Percentiles rank a stretch among this genome's conserved stretches.
Conservation (phyloP, 148 eudicot species). For the Cornus suecica region DNA sequence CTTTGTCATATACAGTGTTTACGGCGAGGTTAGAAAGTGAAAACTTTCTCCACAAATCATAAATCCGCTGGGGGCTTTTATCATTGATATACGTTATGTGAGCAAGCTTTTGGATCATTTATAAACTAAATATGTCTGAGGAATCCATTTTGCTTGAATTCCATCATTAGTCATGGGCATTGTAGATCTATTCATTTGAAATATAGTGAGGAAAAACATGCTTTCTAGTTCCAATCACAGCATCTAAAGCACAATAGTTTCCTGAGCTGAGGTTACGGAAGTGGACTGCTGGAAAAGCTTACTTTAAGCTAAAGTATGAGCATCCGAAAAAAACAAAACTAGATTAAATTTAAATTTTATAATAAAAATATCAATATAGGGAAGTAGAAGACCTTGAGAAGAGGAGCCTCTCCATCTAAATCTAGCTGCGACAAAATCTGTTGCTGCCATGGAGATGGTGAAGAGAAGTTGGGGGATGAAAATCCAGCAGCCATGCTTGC, state of each 20-base stretch:
- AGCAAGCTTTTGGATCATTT: neutral
- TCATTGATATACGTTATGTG: neutral
- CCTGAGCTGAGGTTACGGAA: too few relatives aligned
- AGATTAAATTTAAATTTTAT: too few relatives aligned
- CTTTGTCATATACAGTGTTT: neutral
- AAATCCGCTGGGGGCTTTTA: neutral
- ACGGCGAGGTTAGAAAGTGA: neutral
- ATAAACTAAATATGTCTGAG: neutral
- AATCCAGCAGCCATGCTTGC: slow-evolving; percentile 88
- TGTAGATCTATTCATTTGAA: neutral
- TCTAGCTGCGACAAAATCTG: slow-evolving; percentile 55
- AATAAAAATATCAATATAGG: neutral
- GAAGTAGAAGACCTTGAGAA: slow-evolving; percentile 58
- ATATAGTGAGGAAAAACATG: too few relatives aligned
- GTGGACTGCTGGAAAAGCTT: too few relatives aligned
- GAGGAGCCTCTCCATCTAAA: slow-evolving; percentile 55
- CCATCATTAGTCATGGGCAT: neutral
- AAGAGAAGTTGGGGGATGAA: slow-evolving; percentile 68
- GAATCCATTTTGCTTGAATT: neutral
- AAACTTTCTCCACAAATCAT: neutral
- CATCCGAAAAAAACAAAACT: neutral
- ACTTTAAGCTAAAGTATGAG: neutral
- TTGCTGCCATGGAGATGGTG: slow-evolving; percentile 86
- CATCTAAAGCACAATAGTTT: neutral
- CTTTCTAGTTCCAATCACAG: neutral